Base-by-base conservation (phyloP, 495 filamentous ascomycete genomes). In the Lepraria neglecta region DNA sequence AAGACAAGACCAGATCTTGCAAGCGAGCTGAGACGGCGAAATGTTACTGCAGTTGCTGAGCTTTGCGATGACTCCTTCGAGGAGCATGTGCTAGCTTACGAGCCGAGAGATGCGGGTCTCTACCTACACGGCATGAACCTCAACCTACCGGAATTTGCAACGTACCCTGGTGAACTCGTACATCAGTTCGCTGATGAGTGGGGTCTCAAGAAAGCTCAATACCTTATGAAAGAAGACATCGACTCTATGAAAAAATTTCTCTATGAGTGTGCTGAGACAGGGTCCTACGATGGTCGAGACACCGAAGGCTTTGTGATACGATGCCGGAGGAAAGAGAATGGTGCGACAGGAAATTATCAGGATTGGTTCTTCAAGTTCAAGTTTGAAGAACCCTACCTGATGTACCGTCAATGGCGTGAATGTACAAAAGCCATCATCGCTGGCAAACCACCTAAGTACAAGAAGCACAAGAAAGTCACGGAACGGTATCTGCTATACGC, bases 321-420 rank as follows among this genome's bases (percentile, higher is more conserved):
- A 58, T 97, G 94, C 75, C 86, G 89, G 70, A 82, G 84, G 62
- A 78, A 78, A 56, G 72, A 80, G 24, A 35, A 67, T 21, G 63
- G 58, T 24, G 73, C 70, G 11, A 75, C 75, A 12, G 68, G 68
- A 2, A 72, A 70, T 45, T 94, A 83, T 74, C 76, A 81, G 19
- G 90, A 97, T 71, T 98, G 92, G 92, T 97, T 98, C 75, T 98
- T 97, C 85, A 98, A 98, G 72, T 98, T 90, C 81, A 98, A 98
- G 76, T 98, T 97, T 57, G 94, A 98, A 70, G 95, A 98, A 75
- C 94, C 94, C 0, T 98, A 98, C 71, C 75, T 98, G 65, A 90
- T 98, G 89, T 98, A 96, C 70, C 84, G 94, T 40, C 95, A 97
- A 74, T 98, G 94, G 94, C 88, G 94, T 43, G 94, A 97, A 76